Conservation (phyloP, 257 asterid genomes). For the Perilla frutescens region DNA sequence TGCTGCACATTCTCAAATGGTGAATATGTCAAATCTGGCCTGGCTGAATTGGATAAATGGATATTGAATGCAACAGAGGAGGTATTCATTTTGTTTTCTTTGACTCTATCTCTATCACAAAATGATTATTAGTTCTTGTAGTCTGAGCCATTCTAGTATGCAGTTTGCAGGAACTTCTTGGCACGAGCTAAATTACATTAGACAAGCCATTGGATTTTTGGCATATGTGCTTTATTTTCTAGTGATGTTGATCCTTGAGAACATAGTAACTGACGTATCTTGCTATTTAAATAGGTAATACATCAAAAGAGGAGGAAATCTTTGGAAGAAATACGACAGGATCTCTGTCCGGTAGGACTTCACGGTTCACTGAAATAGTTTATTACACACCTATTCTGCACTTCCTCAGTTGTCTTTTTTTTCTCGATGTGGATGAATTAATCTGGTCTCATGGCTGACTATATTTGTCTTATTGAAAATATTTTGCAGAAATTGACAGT, state of each 20-base stretch:
- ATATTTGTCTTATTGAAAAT: conserved; percentile 13
- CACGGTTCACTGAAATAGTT: not conserved
- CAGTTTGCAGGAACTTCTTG: conserved; percentile 98
- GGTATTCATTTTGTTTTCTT: no score
- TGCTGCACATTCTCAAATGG: no score
- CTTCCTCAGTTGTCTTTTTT: conserved; percentile 7
- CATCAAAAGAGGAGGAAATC: conserved; percentile 97
- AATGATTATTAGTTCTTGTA: conserved; percentile 22
- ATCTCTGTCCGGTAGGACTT: conserved; percentile 89
- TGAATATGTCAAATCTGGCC: no score
- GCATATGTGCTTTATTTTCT: conserved; percentile 46
- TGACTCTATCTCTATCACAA: conserved; percentile 13
- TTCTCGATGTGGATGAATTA: conserved; percentile 20
- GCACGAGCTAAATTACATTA: conserved; percentile 95
- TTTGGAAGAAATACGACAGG: conserved; percentile 91
- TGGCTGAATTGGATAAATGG: no score
- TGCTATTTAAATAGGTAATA: conserved; percentile 64
- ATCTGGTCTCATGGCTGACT: conserved; percentile 25
- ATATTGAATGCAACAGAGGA: no score
- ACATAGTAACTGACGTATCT: conserved; percentile 22
- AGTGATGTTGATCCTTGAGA: not conserved
- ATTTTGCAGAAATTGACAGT: conserved; percentile 77
- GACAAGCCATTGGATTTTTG: conserved; percentile 99
- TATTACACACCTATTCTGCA: not conserved
- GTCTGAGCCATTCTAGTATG: conserved; percentile 43